phyloP scores from a whole-genome alignment of 768 basidiomycete genomes.

The Polyporus arcularius region DNA sequence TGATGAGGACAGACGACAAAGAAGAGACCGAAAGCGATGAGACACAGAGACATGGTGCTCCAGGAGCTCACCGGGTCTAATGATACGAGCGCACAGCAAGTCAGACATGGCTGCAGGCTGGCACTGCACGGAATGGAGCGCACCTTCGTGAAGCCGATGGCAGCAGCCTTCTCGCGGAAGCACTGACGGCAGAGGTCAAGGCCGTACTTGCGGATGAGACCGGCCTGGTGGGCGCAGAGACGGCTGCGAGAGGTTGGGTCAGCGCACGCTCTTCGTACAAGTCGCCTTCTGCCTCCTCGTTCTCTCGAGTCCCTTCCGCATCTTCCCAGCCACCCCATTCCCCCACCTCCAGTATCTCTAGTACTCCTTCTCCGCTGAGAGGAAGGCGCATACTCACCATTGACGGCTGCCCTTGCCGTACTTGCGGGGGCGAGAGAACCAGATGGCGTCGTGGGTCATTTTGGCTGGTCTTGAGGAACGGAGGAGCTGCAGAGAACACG shows the following conservation, averaged over 20 bases:
- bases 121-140: neutral
- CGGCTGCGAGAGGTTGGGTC: slow-evolving; percentile 55
- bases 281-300: no score
- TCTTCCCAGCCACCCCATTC: neutral
- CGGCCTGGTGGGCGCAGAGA: slow-evolving; percentile 95
- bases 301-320: neutral
- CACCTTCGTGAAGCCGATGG: slow-evolving; percentile 95
- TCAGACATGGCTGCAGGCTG: neutral
- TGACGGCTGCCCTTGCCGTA: slow-evolving; percentile 95
- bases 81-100: neutral
- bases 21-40: slow-evolving; percentile 14
- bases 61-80: slow-evolving; percentile 25
- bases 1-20: neutral
- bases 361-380: slow-evolving; percentile 2
- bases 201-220: slow-evolving; percentile 97
- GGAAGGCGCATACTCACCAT: slow-evolving; percentile 57
- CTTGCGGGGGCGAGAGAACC: slow-evolving; percentile 96
- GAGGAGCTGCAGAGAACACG: slow-evolving; percentile 4
- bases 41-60: slow-evolving; percentile 3
- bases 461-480: slow-evolving; percentile 36
- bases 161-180: slow-evolving; percentile 94
- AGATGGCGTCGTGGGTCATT: slow-evolving; percentile 99
- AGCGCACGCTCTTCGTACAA: slow-evolving; percentile 8
- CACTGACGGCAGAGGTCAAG: slow-evolving; percentile 98
- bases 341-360: neutral